Base-by-base conservation (phyloP, 2,329 filamentous ascomycete genomes). In the Pseudogymnoascus sp. region DNA sequence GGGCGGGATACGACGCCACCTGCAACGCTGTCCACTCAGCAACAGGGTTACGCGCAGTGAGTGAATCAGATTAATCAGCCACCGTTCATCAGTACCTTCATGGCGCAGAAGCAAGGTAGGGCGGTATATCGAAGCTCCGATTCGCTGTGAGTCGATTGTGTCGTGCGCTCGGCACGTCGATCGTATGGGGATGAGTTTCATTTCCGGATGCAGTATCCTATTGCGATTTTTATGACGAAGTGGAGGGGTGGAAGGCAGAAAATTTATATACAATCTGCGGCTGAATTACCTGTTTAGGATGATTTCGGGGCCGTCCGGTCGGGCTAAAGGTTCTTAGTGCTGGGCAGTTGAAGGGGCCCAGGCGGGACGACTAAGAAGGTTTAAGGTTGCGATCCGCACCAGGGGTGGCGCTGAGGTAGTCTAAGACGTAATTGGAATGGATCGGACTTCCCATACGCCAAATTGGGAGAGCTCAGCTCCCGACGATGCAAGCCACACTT, bases 331-430 rank as follows among this genome's bases (percentile, higher is more conserved):
- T n/a, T n/a, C n/a, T n/a, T n/a, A n/a, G 47, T 17, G 47, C 47
- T 31, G 13, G 15, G 11, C 13, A 21, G 33, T 35, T 28, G n/a
- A 40, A 62, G 13, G 36, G 17, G 26, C 26, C 47, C 26, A 28
- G 26, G 26, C 38, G 19, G 28, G 47, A 61, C 60, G 47, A 61
- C 60, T 28, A 23, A n/a, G 26, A 36, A 53, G 15, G 57, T 35
- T 63, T 64, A 60, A 63, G 57, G 60, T 63, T 44, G 44, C 59
- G 63, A 64, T 64, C 63, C 63, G 44, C 63, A 35, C 31, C 44
- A 63, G 40, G 63, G 63, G 59, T 62, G 44, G 47, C 60, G 11
- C 47, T 26, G 47, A 57, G 47, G 26, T 57, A 33, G 28, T 5
- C 47, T 57, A 57, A 33, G 47, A 57, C 47, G 28, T 57, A 57